Evolutionary conservation across 1,139 yeast genomes (phyloP).

Genomic region (Saccharomyces hybrid): DNA sequence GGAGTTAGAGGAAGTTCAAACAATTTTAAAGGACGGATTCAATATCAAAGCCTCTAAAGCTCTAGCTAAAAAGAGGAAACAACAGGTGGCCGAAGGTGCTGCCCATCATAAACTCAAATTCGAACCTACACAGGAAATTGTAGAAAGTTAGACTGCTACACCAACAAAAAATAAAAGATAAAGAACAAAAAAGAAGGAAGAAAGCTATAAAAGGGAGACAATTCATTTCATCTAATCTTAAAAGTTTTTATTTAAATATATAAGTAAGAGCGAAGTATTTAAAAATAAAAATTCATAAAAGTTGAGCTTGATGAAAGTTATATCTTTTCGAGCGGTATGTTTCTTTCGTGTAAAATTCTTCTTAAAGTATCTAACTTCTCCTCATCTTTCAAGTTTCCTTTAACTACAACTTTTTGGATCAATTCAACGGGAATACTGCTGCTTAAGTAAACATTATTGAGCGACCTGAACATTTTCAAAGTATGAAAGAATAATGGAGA

Average conservation of each 20-base stretch:
- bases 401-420: conserved; percentile 37
- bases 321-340: conserved; percentile 3
- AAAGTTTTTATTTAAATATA: background rate
- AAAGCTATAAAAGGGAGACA: background rate
- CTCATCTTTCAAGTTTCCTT: conserved; percentile 5
- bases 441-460: conserved; percentile 69
- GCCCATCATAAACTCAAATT: conserved; percentile 10
- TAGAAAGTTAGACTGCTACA: conserved; percentile 10
- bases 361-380: background rate
- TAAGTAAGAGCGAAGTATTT: background rate
- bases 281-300: background rate
- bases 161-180: background rate
- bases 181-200: background rate
- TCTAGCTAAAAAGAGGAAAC: conserved; percentile 38
- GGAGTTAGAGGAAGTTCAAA: conserved; percentile 85
- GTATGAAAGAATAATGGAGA: conserved; percentile 35
- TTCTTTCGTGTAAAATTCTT: conserved; percentile 5
- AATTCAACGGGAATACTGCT: conserved; percentile 47
- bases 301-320: background rate
- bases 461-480: conserved; percentile 50
- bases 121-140: conserved; percentile 22
- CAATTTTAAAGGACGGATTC: conserved; percentile 72
- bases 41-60: conserved; percentile 64
- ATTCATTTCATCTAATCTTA: background rate
- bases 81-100: conserved; percentile 17